These are phyloP conservation scores for Bidens hawaiensis DNA, from an alignment of 140 eudicot genomes.

Conservation along the genomic window DNA sequence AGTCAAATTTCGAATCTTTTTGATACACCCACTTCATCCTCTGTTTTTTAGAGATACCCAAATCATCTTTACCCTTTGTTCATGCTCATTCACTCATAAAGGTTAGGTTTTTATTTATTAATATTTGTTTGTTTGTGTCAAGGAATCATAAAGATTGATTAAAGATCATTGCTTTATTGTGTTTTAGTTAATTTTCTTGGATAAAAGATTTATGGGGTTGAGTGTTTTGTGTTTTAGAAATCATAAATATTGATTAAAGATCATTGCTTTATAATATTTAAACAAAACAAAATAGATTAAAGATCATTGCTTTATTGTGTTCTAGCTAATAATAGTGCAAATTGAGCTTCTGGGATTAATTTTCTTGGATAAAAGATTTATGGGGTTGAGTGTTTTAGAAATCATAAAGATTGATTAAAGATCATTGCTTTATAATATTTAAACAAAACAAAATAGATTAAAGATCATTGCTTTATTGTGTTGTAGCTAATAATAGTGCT, in stretches of 20 bases:
- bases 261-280: too few species aligned
- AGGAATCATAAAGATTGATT: not conserved
- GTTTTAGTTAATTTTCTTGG: not conserved
- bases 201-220: too few species aligned
- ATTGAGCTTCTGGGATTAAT: not conserved
- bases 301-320: not conserved
- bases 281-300: too few species aligned
- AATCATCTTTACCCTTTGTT: slow-evolving; percentile 4
- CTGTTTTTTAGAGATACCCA: not conserved
- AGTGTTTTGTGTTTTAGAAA: too few species aligned
- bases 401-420: too few species aligned
- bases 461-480: too few species aligned
- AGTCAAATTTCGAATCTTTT: slow-evolving; percentile 14
- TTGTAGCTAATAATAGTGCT: not conserved
- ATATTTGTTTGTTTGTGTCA: slow-evolving; percentile 10
- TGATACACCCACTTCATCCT: not conserved
- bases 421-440: too few species aligned
- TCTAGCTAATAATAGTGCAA: not conserved
- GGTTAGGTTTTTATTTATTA: slow-evolving; percentile 1
- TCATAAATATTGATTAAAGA: too few species aligned
- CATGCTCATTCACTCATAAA: slow-evolving; percentile 19
- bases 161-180: not conserved
- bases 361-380: too few species aligned
- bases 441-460: too few species aligned
- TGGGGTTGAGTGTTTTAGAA: too few species aligned